Evolutionary conservation across 2,329 filamentous ascomycete genomes (phyloP).

Genomic region (Myriosclerotinia curreyana): DNA sequence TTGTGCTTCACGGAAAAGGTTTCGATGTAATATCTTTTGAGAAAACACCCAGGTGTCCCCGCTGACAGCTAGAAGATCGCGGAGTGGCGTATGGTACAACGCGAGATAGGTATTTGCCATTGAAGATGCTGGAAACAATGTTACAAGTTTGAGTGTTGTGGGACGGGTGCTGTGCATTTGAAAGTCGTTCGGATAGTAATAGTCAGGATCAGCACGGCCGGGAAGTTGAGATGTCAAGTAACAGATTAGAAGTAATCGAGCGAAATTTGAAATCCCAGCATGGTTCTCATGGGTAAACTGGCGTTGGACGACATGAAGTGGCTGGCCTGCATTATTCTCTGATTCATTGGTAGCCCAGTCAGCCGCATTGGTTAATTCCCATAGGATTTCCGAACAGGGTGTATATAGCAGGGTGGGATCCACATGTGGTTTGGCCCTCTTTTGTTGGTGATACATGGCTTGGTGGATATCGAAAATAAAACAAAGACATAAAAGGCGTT

Average conservation of each 20-base stretch:
- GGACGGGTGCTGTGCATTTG: constrained; percentile 20
- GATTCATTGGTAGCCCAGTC: constrained; percentile 45
- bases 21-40: constrained; percentile 48
- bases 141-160: constrained; percentile 26
- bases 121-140: constrained; percentile 47
- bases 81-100: constrained; percentile 56
- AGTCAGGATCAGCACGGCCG: constrained; percentile 37
- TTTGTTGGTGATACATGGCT: constrained; percentile 49
- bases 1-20: constrained; percentile 48
- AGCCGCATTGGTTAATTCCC: constrained; percentile 48
- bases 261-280: constrained; percentile 26
- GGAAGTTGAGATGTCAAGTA: constrained; percentile 32
- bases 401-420: constrained; percentile 26
- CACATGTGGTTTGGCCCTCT: constrained; percentile 16
- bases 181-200: constrained; percentile 29
- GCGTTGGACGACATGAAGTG: constrained; percentile 27
- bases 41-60: constrained; percentile 59
- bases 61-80: constrained; percentile 55
- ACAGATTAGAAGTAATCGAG: constrained; percentile 33
- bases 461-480: constrained; percentile 57
- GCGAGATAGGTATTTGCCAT: constrained; percentile 55
- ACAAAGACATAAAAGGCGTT: constrained; percentile 54
- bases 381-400: constrained; percentile 45
- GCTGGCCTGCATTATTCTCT: constrained; percentile 19
- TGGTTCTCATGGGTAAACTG: constrained; percentile 22